Percentiles rank a stretch among this genome's conserved stretches.
Conservation (phyloP, 495 filamentous ascomycete species). For the Xylaria venustula region DNA sequence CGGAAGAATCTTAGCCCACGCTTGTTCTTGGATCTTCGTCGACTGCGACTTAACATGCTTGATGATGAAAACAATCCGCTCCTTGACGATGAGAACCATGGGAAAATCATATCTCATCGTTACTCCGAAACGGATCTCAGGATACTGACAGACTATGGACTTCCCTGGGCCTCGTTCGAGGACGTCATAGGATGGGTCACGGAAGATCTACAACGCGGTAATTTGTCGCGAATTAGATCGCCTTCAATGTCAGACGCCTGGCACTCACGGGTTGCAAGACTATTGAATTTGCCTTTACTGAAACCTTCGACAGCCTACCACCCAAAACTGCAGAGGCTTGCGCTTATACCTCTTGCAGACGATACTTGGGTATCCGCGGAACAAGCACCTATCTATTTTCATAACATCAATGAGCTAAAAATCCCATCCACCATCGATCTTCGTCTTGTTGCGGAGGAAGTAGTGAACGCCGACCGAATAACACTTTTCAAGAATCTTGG, state of each 20-base stretch:
- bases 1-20: background rate
- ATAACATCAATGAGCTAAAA: constrained; percentile 1
- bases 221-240: background rate
- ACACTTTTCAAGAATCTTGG: constrained; percentile 27
- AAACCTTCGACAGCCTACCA: background rate
- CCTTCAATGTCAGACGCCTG: background rate
- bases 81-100: background rate
- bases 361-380: constrained; percentile 18
- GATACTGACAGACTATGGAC: background rate
- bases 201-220: background rate
- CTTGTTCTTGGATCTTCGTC: background rate
- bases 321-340: constrained; percentile 8
- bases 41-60: background rate
- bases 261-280: background rate
- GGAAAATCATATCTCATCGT: background rate
- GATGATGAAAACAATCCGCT: background rate
- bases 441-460: constrained; percentile 15
- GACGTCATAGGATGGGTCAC: background rate
- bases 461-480: constrained; percentile 21
- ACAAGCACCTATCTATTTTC: constrained; percentile 21
- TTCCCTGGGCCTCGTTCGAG: background rate
- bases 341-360: constrained; percentile 8
- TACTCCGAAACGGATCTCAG: background rate
- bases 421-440: constrained; percentile 24
- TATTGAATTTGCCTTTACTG: background rate